Evolutionary conservation across 352 stramenopile genomes (phyloP).

Genomic region (Globisporangium sylvaticum): DNA sequence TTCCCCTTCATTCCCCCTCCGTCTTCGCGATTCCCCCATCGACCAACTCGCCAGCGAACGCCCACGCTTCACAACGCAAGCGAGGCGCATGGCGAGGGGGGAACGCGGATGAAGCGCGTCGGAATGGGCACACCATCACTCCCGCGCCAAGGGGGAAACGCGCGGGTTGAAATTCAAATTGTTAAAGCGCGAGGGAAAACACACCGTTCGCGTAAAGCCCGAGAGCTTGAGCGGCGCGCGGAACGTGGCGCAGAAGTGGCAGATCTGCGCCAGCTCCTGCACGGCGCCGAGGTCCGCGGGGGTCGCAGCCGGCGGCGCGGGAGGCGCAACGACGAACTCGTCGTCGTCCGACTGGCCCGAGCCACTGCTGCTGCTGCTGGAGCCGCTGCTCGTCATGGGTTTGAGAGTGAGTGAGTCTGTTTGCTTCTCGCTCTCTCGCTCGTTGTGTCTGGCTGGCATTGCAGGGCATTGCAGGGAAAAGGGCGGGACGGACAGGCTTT

Average conservation of each 20-base stretch:
- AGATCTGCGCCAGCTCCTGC: conserved; percentile 66
- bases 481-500: too few species aligned
- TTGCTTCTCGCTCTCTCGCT: neutral
- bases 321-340: conserved; percentile 13
- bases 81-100: neutral
- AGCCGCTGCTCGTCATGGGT: conserved; percentile 28
- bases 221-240: conserved; percentile 64
- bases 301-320: conserved; percentile 6
- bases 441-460: neutral
- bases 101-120: neutral
- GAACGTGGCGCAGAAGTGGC: conserved; percentile 75
- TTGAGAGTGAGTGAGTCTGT: neutral
- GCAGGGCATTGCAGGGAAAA: too few species aligned
- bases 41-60: neutral
- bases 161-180: conserved; percentile 3
- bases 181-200: conserved; percentile 8
- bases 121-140: neutral
- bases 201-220: conserved; percentile 72
- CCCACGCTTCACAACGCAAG: neutral
- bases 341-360: conserved; percentile 39
- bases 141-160: neutral
- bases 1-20: neutral
- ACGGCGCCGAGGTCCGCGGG: conserved; percentile 28
- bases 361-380: conserved; percentile 36
- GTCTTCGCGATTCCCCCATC: neutral